Conservation (phyloP, 805 yeast genomes). For the Starmerella riodocensis region DNA sequence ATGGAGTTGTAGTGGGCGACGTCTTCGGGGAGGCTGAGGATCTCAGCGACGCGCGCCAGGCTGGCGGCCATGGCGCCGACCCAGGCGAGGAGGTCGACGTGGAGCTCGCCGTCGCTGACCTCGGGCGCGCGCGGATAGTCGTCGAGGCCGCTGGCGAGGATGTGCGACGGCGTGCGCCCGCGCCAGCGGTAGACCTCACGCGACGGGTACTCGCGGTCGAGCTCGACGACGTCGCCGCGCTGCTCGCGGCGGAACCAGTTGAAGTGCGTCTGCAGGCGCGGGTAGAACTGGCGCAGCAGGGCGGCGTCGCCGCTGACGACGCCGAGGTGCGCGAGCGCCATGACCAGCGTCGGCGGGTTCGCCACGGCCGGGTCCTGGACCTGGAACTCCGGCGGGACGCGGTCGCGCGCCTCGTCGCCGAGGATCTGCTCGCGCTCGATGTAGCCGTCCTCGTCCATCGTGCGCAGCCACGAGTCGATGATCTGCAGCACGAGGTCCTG, state of each 20-base stretch:
- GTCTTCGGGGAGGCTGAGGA: slow-evolving; percentile 49
- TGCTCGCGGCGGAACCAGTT: slow-evolving; percentile 79
- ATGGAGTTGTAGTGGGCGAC: slow-evolving; percentile 38
- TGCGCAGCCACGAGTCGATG: slow-evolving; percentile 70
- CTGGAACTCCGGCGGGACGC: slow-evolving; percentile 73
- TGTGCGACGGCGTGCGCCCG: slow-evolving; percentile 74
- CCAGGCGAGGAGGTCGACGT: slow-evolving; percentile 86
- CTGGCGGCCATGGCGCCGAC: slow-evolving; percentile 83
- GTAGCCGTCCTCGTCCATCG: slow-evolving; percentile 90
- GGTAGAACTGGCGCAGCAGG: slow-evolving; percentile 45
- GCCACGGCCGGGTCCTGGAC: slow-evolving; percentile 83
- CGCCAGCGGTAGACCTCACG: slow-evolving; percentile 80
- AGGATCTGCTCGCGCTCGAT: slow-evolving; percentile 89
- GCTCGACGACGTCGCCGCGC: slow-evolving; percentile 56
- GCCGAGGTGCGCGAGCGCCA: slow-evolving; percentile 39
- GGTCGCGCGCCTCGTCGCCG: slow-evolving; percentile 78
- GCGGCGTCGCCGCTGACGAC: slow-evolving; percentile 17
- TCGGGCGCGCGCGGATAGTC: slow-evolving; percentile 80
- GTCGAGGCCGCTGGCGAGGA: slow-evolving; percentile 86
- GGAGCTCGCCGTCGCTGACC: slow-evolving; percentile 78
- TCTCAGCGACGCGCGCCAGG: slow-evolving; percentile 56
- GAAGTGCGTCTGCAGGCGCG: slow-evolving; percentile 61
- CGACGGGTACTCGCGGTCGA: slow-evolving; percentile 44
- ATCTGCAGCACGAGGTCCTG: slow-evolving; percentile 69
- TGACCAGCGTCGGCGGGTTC: slow-evolving; percentile 87